A percentile compares a stretch with the other conserved stretches of the same genome.
Evolutionary conservation across 139 green algal genomes (phyloP).

Genomic region (Chlorella sp.): DNA sequence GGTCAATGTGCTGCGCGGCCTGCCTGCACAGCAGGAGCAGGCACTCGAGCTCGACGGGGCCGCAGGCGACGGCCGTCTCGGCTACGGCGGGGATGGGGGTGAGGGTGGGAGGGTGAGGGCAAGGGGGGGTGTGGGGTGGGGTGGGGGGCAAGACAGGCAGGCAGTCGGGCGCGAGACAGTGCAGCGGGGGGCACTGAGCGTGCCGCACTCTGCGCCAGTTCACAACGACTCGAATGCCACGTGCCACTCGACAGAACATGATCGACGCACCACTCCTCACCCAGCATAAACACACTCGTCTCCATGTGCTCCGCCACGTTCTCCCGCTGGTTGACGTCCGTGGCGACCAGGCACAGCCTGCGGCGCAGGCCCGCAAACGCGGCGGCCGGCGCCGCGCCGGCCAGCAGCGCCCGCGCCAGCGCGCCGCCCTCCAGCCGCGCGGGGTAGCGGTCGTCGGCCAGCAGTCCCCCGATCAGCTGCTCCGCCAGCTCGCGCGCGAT

Average conservation of each 20-base stretch:
- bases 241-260: not conserved
- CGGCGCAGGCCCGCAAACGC: not conserved
- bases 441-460: slow-evolving; percentile 13
- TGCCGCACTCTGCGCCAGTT: no score
- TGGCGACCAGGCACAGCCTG: slow-evolving; percentile 24
- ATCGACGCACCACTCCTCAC: slow-evolving; percentile 6
- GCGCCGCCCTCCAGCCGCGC: slow-evolving; percentile 8
- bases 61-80: slow-evolving; percentile 25
- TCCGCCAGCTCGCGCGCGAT: slow-evolving; percentile 7
- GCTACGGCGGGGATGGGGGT: not conserved
- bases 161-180: no score
- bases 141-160: not conserved
- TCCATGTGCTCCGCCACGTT: slow-evolving; percentile 40
- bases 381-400: not conserved
- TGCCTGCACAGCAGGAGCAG: slow-evolving; percentile 38
- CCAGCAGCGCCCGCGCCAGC: slow-evolving; percentile 5
- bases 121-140: not conserved
- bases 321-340: not conserved
- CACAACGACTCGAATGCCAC: not conserved
- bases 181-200: no score
- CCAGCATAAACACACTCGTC: slow-evolving; percentile 44
- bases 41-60: slow-evolving; percentile 30
- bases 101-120: not conserved
- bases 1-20: slow-evolving; percentile 6
- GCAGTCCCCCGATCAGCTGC: not conserved